These are phyloP conservation scores for Bonia amplexicaulis DNA, from an alignment of 176 grass and related monocot genomes.

Conservation along the genomic window DNA sequence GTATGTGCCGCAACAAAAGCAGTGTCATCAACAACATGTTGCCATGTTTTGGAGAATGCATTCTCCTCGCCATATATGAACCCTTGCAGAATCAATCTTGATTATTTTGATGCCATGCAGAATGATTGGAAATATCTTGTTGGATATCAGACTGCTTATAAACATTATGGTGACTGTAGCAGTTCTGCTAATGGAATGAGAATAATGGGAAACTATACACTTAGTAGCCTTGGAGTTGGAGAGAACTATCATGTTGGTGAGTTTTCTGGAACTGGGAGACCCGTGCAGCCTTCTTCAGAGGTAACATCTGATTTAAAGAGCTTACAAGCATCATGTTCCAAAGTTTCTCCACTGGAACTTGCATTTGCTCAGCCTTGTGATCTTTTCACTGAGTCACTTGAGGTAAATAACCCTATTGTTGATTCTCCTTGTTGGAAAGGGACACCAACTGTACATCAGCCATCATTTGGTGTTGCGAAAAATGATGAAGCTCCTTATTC, in stretches of 20 bases:
- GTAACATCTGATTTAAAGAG: conserved; percentile 13
- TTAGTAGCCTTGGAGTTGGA: not conserved
- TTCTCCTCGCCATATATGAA: conserved; percentile 30
- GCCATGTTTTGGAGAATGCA: conserved; percentile 1
- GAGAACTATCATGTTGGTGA: conserved; percentile 9
- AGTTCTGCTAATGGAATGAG: not conserved
- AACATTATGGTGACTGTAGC: not conserved
- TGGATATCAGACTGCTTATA: conserved; percentile 3
- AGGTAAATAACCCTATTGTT: conserved; percentile 37
- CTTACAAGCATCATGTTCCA: not conserved
- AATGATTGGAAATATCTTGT: conserved; percentile 28
- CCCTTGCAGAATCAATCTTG: conserved; percentile 46
- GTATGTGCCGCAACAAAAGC: conserved; percentile 2
- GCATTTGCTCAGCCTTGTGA: not conserved
- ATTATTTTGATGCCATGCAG: conserved; percentile 41
- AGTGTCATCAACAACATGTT: not conserved
- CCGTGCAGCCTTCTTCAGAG: not conserved
- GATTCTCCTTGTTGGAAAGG: conserved; percentile 68
- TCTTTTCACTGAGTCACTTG: conserved; percentile 24
- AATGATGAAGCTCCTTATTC: conserved; percentile 11
- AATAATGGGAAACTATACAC: conserved; percentile 6
- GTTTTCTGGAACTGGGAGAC: not conserved
- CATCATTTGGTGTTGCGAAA: conserved; percentile 27
- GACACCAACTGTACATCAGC: conserved; percentile 25
- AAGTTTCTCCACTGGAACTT: conserved; percentile 6